Conservation (phyloP, 495 filamentous ascomycete species). For the Xylaria telfairii region DNA sequence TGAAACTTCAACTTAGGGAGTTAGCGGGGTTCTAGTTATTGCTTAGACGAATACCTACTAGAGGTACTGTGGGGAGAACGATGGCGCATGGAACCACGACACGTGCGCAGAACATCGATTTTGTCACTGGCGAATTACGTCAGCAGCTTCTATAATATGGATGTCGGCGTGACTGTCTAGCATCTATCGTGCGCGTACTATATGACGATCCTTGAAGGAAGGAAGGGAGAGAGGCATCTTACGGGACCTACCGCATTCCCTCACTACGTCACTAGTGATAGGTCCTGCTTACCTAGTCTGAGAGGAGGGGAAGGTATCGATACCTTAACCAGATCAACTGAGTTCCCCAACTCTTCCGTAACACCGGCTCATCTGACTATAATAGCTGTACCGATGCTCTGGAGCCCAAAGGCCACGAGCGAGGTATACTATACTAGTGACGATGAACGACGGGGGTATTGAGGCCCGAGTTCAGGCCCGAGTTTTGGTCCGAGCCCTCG, state of each 20-base stretch:
- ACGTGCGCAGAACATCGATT: not conserved
- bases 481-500: too few relatives aligned
- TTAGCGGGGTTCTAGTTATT: not conserved
- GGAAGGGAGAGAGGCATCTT: not conserved
- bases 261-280: not conserved
- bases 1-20: conserved; percentile 8
- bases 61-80: too few relatives aligned
- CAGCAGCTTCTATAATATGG: not conserved
- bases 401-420: not conserved
- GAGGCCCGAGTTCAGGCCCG: not conserved
- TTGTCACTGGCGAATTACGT: not conserved
- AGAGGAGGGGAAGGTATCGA: not conserved
- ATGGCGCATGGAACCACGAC: not conserved
- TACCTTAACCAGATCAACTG: not conserved
- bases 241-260: not conserved
- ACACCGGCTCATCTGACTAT: not conserved
- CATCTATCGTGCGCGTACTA: not conserved
- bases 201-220: not conserved
- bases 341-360: not conserved
- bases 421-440: too few relatives aligned
- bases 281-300: not conserved
- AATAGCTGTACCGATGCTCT: not conserved
- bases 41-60: too few relatives aligned
- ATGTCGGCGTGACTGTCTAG: not conserved
- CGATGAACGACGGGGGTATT: not conserved